A percentile compares a stretch with the other conserved stretches of the same genome.
Evolutionary conservation across 2,329 filamentous ascomycete genomes (phyloP).

Genomic region (Penicillium sp.): DNA sequence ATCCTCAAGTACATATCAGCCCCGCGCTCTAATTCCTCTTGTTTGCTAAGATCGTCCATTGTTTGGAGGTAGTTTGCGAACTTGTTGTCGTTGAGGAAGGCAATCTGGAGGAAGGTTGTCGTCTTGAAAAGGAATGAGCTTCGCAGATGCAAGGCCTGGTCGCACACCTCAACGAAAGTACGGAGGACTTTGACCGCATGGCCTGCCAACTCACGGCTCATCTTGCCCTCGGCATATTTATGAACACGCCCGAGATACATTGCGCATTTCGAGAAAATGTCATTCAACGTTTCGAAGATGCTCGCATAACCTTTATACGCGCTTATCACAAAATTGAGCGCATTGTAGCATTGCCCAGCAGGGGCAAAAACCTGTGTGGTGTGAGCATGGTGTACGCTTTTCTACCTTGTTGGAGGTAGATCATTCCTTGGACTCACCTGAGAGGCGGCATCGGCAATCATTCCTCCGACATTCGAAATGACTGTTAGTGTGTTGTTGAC

Average conservation of each 20-base stretch:
- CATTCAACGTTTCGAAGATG: conserved; percentile 24
- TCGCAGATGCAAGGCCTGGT: conserved; percentile 19
- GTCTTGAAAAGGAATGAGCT: conserved; percentile 17
- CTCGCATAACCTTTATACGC: conserved; percentile 26
- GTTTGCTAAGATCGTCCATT: conserved; percentile 22
- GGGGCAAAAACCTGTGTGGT: conserved; percentile 21
- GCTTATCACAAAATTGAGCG: conserved; percentile 23
- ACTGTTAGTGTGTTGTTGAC: not conserved
- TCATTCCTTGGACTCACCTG: not conserved
- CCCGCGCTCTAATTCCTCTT: not conserved
- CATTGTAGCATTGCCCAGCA: conserved; percentile 27
- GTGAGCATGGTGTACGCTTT: not conserved
- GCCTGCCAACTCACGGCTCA: conserved; percentile 21
- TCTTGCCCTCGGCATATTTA: conserved; percentile 21
- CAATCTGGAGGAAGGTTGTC: conserved; percentile 18
- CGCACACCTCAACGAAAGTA: conserved; percentile 27
- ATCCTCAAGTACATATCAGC: too few species aligned
- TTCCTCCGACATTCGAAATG: not conserved
- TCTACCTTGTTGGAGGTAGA: not conserved
- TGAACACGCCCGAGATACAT: conserved; percentile 12
- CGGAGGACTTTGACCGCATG: conserved; percentile 25
- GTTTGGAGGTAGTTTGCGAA: not conserved
- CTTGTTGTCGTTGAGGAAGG: conserved; percentile 16
- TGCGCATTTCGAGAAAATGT: conserved; percentile 10
- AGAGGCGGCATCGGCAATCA: not conserved